These are phyloP conservation scores for Rhazya stricta DNA, from an alignment of 257 asterid genomes.

Conservation along the genomic window DNA sequence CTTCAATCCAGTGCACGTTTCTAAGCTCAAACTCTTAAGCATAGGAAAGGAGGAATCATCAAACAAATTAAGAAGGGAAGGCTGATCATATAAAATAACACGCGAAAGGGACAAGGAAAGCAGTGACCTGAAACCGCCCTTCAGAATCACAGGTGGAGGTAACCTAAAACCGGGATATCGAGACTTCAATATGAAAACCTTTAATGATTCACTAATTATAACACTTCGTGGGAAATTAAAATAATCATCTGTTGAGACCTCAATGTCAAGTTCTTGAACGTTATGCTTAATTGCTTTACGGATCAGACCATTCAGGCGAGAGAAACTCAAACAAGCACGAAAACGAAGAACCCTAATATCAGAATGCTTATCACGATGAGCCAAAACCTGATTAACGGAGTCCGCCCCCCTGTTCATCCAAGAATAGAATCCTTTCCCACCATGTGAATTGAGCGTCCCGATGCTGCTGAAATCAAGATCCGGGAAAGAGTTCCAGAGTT, in stretches of 20 bases:
- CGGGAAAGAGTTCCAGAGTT: conserved; percentile 64
- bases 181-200: conserved; percentile 51
- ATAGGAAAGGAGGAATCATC: conserved; percentile 57
- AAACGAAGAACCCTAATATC: conserved; percentile 53
- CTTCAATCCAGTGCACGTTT: conserved; percentile 49
- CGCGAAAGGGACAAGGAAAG: conserved; percentile 47
- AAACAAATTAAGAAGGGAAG: conserved; percentile 47
- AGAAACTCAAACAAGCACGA: conserved; percentile 47
- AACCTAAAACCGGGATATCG: conserved; percentile 62
- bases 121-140: conserved; percentile 50
- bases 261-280: conserved; percentile 69
- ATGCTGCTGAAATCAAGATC: conserved; percentile 72
- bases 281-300: conserved; percentile 56
- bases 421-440: conserved; percentile 20
- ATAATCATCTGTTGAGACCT: conserved; percentile 57
- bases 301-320: conserved; percentile 43
- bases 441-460: conserved; percentile 11
- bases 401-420: conserved; percentile 27
- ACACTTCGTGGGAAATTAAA: conserved; percentile 67
- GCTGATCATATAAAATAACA: conserved; percentile 40
- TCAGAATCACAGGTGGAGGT: conserved; percentile 57
- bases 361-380: conserved; percentile 34
- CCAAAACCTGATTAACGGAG: conserved; percentile 47
- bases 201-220: conserved; percentile 35
- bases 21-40: conserved; percentile 56